phyloP scores from a whole-genome alignment of 2,329 filamentous ascomycete species.

The Scedosporium boydii region DNA sequence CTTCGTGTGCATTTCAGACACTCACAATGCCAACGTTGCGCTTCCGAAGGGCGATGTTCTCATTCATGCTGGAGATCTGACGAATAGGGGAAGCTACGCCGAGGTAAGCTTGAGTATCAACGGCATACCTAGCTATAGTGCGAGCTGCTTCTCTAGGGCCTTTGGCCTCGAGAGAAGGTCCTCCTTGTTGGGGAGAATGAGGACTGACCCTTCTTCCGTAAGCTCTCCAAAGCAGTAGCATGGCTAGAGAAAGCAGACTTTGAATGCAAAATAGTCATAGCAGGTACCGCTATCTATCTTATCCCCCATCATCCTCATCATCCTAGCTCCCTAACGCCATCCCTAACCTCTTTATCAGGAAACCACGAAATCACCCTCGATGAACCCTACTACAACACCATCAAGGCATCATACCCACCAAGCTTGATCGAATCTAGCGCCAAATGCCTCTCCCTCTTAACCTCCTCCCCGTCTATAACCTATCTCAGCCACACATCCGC shows the following conservation, averaged over 20 bases:
- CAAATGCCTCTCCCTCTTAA: slow-evolving; percentile 45
- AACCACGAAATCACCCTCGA: slow-evolving; percentile 72
- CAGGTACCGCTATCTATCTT: slow-evolving; percentile 34
- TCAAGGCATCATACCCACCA: slow-evolving; percentile 44
- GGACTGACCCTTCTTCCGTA: background rate
- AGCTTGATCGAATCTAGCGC: slow-evolving; percentile 38
- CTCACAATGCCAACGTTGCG: slow-evolving; percentile 56
- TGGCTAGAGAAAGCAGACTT: slow-evolving; percentile 63
- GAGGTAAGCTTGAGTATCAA: slow-evolving; percentile 28
- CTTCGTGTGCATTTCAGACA: slow-evolving; percentile 69
- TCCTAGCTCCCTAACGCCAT: too few relatives aligned
- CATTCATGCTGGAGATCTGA: slow-evolving; percentile 68
- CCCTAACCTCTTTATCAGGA: slow-evolving; percentile 30
- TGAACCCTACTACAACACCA: slow-evolving; percentile 45
- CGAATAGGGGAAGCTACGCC: slow-evolving; percentile 56
- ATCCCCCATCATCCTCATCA: background rate
- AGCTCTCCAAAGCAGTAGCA: slow-evolving; percentile 48
- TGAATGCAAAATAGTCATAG: slow-evolving; percentile 61
- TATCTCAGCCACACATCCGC: slow-evolving; percentile 54
- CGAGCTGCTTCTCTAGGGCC: background rate
- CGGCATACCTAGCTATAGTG: background rate
- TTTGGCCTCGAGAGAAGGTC: too few relatives aligned
- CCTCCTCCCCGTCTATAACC: slow-evolving; percentile 44
- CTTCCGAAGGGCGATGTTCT: slow-evolving; percentile 65
- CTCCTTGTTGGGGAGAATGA: background rate